Conservation (phyloP, 2,329 filamentous ascomycete species). For the Colletotrichum caudatum region DNA sequence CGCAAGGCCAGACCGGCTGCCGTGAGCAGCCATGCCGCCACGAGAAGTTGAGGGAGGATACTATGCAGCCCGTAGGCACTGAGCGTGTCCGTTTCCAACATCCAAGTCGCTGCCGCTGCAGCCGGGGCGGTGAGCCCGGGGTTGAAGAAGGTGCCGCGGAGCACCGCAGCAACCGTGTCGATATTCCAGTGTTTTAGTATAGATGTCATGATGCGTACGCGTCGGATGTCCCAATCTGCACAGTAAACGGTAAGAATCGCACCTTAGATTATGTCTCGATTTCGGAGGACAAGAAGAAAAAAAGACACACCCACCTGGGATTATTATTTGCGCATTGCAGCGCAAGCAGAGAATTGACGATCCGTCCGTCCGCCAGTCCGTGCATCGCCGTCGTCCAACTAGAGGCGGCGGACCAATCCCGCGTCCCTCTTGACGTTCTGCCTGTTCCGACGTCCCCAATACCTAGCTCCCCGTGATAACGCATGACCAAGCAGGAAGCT, state of each 20-base stretch:
- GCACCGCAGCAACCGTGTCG: not conserved
- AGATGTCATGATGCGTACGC: not conserved
- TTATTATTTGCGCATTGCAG: not conserved
- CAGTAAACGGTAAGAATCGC: not conserved
- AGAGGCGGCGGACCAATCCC: not conserved
- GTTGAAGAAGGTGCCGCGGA: not conserved
- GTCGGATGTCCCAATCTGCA: not conserved
- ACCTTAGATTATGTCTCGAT: no score
- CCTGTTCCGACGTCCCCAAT: not conserved
- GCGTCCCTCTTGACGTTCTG: not conserved
- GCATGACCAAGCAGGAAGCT: not conserved
- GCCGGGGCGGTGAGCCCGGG: not conserved
- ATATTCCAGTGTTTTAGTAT: not conserved
- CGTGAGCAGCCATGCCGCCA: slow-evolving; percentile 2
- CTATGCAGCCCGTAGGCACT: not conserved
- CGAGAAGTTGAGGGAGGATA: not conserved
- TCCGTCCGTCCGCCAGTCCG: not conserved
- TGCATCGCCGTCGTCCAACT: not conserved
- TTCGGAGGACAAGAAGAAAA: not conserved
- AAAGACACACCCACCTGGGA: not conserved
- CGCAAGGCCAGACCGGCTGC: slow-evolving; percentile 34
- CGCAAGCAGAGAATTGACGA: not conserved
- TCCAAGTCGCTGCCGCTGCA: not conserved
- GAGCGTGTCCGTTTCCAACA: not conserved
- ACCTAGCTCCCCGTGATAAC: not conserved